Evolutionary conservation across 768 basidiomycete genomes (phyloP), one percentile per base, ranked within the genome.

Genomic region (Exidia glandulosa): DNA sequence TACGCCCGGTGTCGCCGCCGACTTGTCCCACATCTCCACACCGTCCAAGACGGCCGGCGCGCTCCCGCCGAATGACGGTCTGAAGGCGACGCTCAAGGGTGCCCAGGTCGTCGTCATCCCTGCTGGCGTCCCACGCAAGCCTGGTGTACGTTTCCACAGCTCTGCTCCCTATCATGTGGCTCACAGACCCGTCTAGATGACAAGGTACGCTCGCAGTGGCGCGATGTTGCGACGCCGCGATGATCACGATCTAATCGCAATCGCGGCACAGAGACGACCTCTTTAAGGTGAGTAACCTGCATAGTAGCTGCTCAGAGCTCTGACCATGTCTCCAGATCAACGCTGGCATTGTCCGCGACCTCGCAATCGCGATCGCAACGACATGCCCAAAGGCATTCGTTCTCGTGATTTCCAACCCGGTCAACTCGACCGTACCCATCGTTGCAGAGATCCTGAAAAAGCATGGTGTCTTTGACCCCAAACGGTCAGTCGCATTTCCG

Each of bases 391-490:
- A 93, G 69, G 96, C 96, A 25, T 87, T 88, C 67, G 83, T 98
- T 50, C 83, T 94, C 56, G 94, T 99, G 65, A 98, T 99, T 73
- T 95, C 96, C 66, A 99, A 99, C 79, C 96, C 96, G 32, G 95
- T 99, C 71, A 98, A 99, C 83, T 97, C 95, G 47, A 97, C 96
- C 37, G 95, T 98, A 37, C 96, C 96, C 55, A 91, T 99, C 69
- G 92, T 93, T 52, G 92, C 84, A 16, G 95, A 98, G 74, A 87
- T 95, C 36, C 83, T 94, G 78, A 99, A 95, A 84, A 87, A 91
- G 74, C 82, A 87, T 64, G 86, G 85, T 50, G 88, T 91, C 31
- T 98, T 88, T 70, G 85, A 99, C 72, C 88, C 93, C 63, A 96
- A 89, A 79, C 83, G 83, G 94, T 93, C 70, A 41, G 76, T 65